These are phyloP conservation scores for Spencermartinsiella ligniputridi DNA, from an alignment of 1,139 yeast genomes.

Conservation along the genomic window DNA sequence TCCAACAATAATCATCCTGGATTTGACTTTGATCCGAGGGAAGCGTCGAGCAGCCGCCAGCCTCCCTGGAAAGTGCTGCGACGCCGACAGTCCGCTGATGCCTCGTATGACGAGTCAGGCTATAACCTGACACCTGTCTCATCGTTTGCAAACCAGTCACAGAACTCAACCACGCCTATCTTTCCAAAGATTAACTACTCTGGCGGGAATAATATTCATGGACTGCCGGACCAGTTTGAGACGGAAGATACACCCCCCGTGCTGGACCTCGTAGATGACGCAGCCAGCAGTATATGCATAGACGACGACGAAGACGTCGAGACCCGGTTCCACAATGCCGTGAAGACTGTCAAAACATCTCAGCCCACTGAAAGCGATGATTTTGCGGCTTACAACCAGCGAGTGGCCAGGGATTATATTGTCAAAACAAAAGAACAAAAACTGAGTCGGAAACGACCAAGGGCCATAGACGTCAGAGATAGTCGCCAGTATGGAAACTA, in stretches of 20 bases:
- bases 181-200: not conserved
- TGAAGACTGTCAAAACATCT: conserved; percentile 15
- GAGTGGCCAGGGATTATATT: conserved; percentile 35
- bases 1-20: not conserved
- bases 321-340: conserved; percentile 21
- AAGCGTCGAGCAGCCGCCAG: not conserved
- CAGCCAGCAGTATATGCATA: conserved; percentile 31
- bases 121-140: not conserved
- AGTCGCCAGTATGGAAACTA: conserved; percentile 26
- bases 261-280: conserved; percentile 24
- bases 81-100: not conserved
- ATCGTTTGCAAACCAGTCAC: not conserved
- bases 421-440: conserved; percentile 28
- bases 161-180: not conserved
- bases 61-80: not conserved
- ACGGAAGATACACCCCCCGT: not conserved
- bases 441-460: conserved; percentile 15
- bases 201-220: not conserved
- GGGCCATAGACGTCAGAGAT: conserved; percentile 14
- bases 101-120: not conserved
- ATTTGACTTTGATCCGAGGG: not conserved
- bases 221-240: no score
- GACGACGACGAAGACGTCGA: conserved; percentile 31
- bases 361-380: conserved; percentile 25
- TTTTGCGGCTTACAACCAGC: conserved; percentile 37